These are phyloP conservation scores for Myxozyma vanderwaltii DNA, from an alignment of 805 yeast genomes.

Conservation along the genomic window DNA sequence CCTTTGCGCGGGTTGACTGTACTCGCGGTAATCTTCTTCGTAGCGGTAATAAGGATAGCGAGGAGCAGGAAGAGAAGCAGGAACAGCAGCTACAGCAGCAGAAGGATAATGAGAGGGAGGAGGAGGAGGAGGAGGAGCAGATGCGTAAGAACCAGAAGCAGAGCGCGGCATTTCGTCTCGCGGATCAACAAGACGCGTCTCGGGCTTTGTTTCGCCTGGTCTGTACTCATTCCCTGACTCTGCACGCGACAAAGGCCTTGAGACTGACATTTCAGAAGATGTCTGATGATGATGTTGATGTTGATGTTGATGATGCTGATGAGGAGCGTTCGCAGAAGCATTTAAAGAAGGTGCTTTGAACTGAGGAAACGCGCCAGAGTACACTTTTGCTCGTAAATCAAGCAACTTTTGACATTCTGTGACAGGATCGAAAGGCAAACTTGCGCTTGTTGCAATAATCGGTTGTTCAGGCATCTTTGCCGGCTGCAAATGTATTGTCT, in stretches of 20 bases:
- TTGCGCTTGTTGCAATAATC: not conserved
- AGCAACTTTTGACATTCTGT: slow-evolving; percentile 30
- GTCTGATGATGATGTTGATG: not conserved
- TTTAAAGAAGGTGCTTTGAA: slow-evolving; percentile 13
- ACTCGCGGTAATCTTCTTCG: slow-evolving; percentile 6
- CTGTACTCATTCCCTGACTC: not conserved
- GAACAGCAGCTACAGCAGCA: not conserved
- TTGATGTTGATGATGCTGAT: not conserved
- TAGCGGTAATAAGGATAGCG: not conserved
- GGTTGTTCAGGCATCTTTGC: slow-evolving; percentile 5
- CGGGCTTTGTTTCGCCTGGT: not conserved
- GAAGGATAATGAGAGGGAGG: not conserved
- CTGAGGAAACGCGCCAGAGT: slow-evolving; percentile 25
- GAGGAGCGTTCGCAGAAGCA: slow-evolving; percentile 3
- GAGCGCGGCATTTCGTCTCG: not conserved
- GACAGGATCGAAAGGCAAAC: slow-evolving; percentile 24
- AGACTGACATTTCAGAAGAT: too few species aligned
- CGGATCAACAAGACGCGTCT: not conserved
- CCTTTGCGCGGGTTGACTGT: slow-evolving; percentile 1
- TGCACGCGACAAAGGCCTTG: not conserved
- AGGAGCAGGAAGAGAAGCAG: not conserved
- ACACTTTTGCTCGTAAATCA: slow-evolving; percentile 25
- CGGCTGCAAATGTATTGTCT: too few species aligned
- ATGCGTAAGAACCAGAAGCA: not conserved
- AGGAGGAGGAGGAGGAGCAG: not conserved